These are phyloP conservation scores for Alternaria solani DNA, from an alignment of 2,329 filamentous ascomycete species.

Conservation along the genomic window DNA sequence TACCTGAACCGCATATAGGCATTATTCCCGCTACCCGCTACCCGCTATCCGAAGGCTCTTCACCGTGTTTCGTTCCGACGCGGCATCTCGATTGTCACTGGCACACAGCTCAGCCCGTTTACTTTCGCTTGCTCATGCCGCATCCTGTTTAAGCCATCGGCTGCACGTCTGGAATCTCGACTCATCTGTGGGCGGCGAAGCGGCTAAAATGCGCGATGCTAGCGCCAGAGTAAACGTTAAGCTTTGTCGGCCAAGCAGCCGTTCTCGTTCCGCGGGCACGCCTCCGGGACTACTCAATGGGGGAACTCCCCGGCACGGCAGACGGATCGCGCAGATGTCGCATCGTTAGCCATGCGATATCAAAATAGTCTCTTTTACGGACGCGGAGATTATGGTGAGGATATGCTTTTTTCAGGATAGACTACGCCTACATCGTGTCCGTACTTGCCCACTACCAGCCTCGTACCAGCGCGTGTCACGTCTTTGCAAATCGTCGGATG, in stretches of 20 bases:
- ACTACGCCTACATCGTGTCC: slow-evolving; percentile 3
- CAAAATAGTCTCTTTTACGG: slow-evolving; percentile 2
- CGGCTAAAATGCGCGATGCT: slow-evolving; percentile 18
- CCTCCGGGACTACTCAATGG: slow-evolving; percentile 18
- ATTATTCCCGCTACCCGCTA: slow-evolving; percentile 8
- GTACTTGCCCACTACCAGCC: neutral
- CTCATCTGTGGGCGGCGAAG: slow-evolving; percentile 15
- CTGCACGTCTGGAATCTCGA: slow-evolving; percentile 26
- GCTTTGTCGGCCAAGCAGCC: slow-evolving; percentile 22
- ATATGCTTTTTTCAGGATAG: slow-evolving; percentile 1
- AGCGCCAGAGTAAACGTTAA: slow-evolving; percentile 8
- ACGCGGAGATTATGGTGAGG: neutral
- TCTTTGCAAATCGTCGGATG: neutral
- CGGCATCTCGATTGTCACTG: slow-evolving; percentile 8
- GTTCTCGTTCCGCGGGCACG: slow-evolving; percentile 8
- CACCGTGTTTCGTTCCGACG: slow-evolving; percentile 18
- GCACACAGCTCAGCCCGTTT: neutral
- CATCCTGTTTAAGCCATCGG: slow-evolving; percentile 1
- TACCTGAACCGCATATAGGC: neutral
- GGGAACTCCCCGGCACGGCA: slow-evolving; percentile 10
- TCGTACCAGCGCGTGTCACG: slow-evolving; percentile 1
- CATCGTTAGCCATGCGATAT: slow-evolving; percentile 13
- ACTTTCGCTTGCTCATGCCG: neutral
- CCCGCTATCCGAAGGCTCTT: slow-evolving; percentile 11
- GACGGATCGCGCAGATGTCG: slow-evolving; percentile 11